Percentiles rank a stretch among this genome's conserved stretches.
Conservation (phyloP, 2,329 filamentous ascomycete genomes). For the Arachnopeziza araneosa region DNA sequence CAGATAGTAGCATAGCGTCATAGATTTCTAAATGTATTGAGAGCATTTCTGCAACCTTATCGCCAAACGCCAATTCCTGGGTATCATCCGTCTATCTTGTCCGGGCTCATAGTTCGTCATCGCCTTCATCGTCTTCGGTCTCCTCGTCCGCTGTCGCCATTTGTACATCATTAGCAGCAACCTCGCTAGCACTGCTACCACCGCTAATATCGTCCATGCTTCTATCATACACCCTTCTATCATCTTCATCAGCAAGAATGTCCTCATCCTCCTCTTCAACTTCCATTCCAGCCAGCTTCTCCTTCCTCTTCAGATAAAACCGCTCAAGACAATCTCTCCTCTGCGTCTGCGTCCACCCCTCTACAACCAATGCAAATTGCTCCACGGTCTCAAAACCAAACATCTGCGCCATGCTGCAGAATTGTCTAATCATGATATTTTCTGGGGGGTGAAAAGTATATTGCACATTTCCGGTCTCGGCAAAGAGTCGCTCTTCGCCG, state of each 20-base stretch:
- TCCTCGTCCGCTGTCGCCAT: not conserved
- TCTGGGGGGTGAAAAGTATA: slow-evolving; percentile 55
- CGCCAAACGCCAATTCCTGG: not conserved
- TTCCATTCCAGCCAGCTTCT: slow-evolving; percentile 18
- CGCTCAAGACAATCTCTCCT: slow-evolving; percentile 69
- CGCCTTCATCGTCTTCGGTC: not conserved
- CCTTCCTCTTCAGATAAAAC: slow-evolving; percentile 65
- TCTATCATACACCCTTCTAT: not conserved
- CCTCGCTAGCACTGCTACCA: not conserved
- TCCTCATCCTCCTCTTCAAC: slow-evolving; percentile 6
- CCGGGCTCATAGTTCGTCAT: not conserved
- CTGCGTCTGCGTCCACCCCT: slow-evolving; percentile 82
- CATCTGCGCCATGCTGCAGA: slow-evolving; percentile 80
- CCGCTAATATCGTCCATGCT: too few species aligned
- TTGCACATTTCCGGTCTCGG: slow-evolving; percentile 19
- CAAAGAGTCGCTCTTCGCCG: slow-evolving; percentile 52
- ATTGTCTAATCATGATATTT: slow-evolving; percentile 72
- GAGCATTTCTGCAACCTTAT: not conserved
- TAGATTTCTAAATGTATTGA: not conserved
- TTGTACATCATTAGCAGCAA: not conserved
- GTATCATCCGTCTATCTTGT: not conserved
- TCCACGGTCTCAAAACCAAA: slow-evolving; percentile 72
- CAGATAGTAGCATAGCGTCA: not conserved
- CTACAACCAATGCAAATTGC: slow-evolving; percentile 85
- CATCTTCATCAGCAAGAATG: not conserved